phyloP scores from a whole-genome alignment of 2,329 filamentous ascomycete species.

The Epichloe bromicola region DNA sequence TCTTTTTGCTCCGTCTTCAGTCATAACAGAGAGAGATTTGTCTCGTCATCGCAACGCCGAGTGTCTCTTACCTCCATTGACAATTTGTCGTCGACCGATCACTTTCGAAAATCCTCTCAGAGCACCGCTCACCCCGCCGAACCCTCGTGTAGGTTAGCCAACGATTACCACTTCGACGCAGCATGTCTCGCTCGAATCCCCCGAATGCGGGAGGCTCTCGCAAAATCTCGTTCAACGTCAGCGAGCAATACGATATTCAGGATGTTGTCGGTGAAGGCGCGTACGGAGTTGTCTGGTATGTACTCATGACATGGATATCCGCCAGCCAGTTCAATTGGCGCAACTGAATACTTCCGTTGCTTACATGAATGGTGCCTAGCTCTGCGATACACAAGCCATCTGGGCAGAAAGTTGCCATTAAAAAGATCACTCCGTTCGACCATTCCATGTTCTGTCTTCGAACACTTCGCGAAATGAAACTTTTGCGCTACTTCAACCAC shows the following conservation, averaged over 20 bases:
- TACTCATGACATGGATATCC: background rate
- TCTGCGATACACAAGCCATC: constrained; percentile 97
- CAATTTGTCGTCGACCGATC: background rate
- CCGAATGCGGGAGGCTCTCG: constrained; percentile 52
- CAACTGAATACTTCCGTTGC: background rate
- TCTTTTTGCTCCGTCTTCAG: background rate
- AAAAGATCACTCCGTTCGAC: constrained; percentile 99
- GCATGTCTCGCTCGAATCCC: constrained; percentile 44
- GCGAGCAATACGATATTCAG: constrained; percentile 98
- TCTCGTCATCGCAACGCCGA: background rate
- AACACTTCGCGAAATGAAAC: constrained; percentile 97
- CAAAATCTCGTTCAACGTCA: constrained; percentile 99
- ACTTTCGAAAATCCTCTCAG: background rate
- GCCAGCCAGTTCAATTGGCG: background rate
- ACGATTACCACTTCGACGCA: constrained; percentile 6
- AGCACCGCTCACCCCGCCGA: constrained; percentile 1
- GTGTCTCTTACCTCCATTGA: background rate
- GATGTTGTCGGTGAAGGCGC: constrained; percentile 98
- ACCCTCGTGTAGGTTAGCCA: background rate
- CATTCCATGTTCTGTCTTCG: constrained; percentile 98
- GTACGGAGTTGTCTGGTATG: constrained; percentile 93
- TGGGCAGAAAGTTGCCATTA: constrained; percentile 96
- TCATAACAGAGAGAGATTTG: background rate
- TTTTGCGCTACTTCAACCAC: constrained; percentile 97
- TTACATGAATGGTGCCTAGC: constrained; percentile 32